Evolutionary conservation across 2,329 filamentous ascomycete genomes (phyloP), one percentile per base, ranked within the genome.

Genomic region (Fusarium secorum): DNA sequence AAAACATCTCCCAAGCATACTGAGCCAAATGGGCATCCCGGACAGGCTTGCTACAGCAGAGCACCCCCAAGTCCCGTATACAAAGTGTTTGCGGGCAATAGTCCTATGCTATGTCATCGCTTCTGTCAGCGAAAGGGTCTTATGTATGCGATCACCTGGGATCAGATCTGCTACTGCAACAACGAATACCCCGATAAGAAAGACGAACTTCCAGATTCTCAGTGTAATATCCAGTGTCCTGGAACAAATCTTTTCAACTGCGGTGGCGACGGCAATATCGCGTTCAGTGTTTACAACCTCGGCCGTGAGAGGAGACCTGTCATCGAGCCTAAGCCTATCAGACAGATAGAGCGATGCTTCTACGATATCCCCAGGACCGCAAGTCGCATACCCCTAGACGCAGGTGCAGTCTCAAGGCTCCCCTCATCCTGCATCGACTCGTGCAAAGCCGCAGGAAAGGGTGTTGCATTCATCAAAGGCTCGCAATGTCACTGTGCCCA

Each of bases 401-500:
- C 14, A 4, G 15, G 1, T 2, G 15, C 17, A 0, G 11, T 17
- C 1, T 24, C 24, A 14, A 35, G 41, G 4, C 22, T 48, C 17
- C 46, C n/a, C 3, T 28, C 13, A 7, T 11, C 20, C 2, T 66
- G 64, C 4, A 17, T 67, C 2, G 35, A 35, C 4, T 33, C 24
- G 5, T 68, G 66, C 7, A 59, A 35, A 10, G 17, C 17, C 1
- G 7, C 5, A 11, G 13, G 53, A 1, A 8, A 18, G 5, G 14
- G 22, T 1, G 17, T 68, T n/a, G 57, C 63, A 0, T 2, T 70
- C 13, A 17, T 70, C 11, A 42, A 30, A 7, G 44, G 7, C 5
- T 10, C 13, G 4, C 1, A 5, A 2, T 70, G 66, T 14, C 55
- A 28, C 41, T 70, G 66, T 22, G 55, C 66, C 15, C 26, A 26